Evolutionary conservation across 768 basidiomycete species (phyloP).

Genomic region (Steccherinum ochraceum): DNA sequence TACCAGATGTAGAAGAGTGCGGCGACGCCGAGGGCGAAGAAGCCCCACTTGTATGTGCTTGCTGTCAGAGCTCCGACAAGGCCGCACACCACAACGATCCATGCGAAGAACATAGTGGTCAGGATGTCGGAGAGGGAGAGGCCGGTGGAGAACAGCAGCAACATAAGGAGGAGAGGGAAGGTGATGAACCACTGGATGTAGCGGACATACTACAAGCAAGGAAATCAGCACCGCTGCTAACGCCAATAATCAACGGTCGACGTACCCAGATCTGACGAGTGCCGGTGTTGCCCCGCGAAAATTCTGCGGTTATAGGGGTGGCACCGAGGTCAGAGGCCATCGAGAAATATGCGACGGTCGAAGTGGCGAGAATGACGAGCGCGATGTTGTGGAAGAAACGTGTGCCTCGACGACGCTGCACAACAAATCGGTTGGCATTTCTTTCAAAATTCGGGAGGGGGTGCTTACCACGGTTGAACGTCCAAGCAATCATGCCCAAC

Average conservation of each 20-base stretch:
- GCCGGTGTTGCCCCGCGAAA: constrained; percentile 19
- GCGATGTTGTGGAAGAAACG: constrained; percentile 45
- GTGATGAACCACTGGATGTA: constrained; percentile 55
- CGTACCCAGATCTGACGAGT: constrained; percentile 39
- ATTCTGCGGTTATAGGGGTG: constrained; percentile 38
- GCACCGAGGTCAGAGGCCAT: constrained; percentile 53
- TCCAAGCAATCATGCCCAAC: constrained; percentile 31
- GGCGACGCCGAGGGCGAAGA: constrained; percentile 37
- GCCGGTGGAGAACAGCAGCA: constrained; percentile 39
- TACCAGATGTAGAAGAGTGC: constrained; percentile 45
- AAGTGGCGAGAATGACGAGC: constrained; percentile 37
- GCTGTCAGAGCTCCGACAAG: constrained; percentile 45
- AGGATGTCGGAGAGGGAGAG: constrained; percentile 44
- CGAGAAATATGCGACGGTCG: constrained; percentile 41
- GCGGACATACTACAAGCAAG: constrained; percentile 37
- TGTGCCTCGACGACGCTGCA: constrained; percentile 30
- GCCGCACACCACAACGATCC: constrained; percentile 28
- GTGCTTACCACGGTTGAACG: constrained; percentile 20
- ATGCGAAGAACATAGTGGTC: constrained; percentile 37
- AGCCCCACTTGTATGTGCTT: constrained; percentile 49
- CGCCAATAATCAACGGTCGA: neutral
- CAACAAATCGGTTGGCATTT: neutral
- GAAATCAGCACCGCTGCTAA: neutral
- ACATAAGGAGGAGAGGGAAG: constrained; percentile 43
- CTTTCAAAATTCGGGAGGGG: no score